Conservation (phyloP, 2,329 filamentous ascomycete species). For the Aspergillus brunneoviolaceus region DNA sequence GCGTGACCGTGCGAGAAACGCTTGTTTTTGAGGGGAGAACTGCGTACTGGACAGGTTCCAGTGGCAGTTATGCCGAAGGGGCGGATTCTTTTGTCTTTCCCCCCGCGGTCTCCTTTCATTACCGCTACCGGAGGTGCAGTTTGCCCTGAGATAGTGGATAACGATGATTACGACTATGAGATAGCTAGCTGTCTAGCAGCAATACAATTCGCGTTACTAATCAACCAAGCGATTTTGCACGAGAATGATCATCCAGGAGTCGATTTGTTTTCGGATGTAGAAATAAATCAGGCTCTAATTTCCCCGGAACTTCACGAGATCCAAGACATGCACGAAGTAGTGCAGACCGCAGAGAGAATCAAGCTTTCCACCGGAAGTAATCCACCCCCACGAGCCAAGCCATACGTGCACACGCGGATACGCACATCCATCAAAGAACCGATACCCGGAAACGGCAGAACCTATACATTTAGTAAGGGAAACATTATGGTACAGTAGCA, state of each 20-base stretch:
- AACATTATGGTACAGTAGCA: background rate
- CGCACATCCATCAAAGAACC: background rate
- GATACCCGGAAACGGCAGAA: background rate
- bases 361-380: background rate
- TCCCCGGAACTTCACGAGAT: background rate
- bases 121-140: background rate
- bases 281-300: background rate
- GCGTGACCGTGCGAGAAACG: background rate
- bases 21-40: background rate
- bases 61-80: background rate
- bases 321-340: background rate
- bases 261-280: background rate
- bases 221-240: background rate
- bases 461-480: background rate
- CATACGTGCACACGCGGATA: background rate
- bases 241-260: too few relatives aligned
- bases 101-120: background rate
- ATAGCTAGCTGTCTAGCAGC: background rate
- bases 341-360: background rate
- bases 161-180: background rate
- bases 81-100: background rate
- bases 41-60: constrained; percentile 1
- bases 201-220: background rate
- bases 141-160: background rate
- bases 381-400: background rate